Evolutionary conservation across 176 grass and related monocot species (phyloP).

Genomic region (Triticum monococcum): DNA sequence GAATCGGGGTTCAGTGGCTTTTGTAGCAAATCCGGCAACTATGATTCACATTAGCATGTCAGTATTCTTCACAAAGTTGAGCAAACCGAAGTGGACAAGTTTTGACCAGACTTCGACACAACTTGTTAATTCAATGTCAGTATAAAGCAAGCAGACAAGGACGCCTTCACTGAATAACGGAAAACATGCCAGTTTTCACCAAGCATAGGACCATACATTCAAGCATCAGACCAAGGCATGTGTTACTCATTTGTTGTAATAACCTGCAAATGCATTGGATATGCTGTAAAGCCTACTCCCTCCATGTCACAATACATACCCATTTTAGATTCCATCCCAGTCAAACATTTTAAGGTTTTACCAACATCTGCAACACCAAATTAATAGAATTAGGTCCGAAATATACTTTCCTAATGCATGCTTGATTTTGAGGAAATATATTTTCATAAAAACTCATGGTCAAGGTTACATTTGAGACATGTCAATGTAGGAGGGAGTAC

Average conservation of each 20-base stretch:
- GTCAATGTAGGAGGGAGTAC: background rate
- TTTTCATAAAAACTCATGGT: constrained; percentile 9
- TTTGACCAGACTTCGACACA: background rate
- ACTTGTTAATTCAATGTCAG: background rate
- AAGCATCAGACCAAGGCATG: constrained; percentile 1
- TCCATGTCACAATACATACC: background rate
- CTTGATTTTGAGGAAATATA: background rate
- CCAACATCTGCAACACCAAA: background rate
- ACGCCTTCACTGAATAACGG: background rate
- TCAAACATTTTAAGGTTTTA: constrained; percentile 2
- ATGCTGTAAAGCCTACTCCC: background rate
- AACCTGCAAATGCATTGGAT: constrained; percentile 1
- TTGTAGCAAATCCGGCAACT: too few relatives aligned
- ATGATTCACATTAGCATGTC: background rate
- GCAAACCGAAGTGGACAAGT: background rate
- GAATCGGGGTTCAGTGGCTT: too few relatives aligned
- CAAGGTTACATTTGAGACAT: background rate
- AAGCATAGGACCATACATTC: background rate
- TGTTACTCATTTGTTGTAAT: background rate
- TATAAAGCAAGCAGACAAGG: constrained; percentile 26
- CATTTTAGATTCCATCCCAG: background rate
- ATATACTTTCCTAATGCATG: background rate
- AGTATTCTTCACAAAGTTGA: background rate
- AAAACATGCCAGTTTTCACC: background rate
- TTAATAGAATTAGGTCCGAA: background rate